Evolutionary conservation across 768 basidiomycete genomes (phyloP), one percentile per base, ranked within the genome.

Genomic region (Psilocybe azurescens): DNA sequence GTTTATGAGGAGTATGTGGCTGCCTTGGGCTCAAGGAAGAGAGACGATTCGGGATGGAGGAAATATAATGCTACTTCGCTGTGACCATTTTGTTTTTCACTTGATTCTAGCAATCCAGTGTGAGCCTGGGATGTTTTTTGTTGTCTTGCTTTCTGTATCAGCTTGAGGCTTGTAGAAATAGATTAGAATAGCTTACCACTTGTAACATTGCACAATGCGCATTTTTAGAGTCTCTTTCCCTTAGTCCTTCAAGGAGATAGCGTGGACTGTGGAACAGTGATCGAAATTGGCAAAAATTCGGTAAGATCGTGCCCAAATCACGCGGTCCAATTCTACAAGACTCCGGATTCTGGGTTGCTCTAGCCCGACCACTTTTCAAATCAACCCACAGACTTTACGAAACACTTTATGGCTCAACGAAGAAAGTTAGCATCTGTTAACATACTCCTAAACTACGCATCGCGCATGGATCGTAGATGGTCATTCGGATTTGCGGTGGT

Each of bases 41-140:
- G 7, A 33, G 55, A 47, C 39, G 55, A 56, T n/a, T 14, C 13
- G 10, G 29, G 36, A 28, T 56, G 55, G 55, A 56, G n/a, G 13
- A 47, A 48, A 14, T 56, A 41, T 10, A 18, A 56, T 11, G 55
- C 41, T 28, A 39, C 41, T 10, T 29, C 7, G 16, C 3, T 8
- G 41, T 44, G 41, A 44, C 2, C 33, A 6, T 11, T 36, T 36
- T 36, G 3, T 24, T 24, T 24, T 24, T 24, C 24, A 24, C 24
- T 24, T 24, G 33, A 36, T 36, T 36, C 33, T 36, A 1, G 33
- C 33, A 36, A 36, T 36, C 33, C 11, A 36, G 2, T 24, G 24
- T 24, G 2, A 2, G 24, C 24, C 2, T 24, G 24, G 24, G 24
- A 24, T 24, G 2, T 24, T 36, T 36, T 36, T 36, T 36, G 33